Conservation (phyloP, 2,329 filamentous ascomycete species). For the Whalleya microplaca region DNA sequence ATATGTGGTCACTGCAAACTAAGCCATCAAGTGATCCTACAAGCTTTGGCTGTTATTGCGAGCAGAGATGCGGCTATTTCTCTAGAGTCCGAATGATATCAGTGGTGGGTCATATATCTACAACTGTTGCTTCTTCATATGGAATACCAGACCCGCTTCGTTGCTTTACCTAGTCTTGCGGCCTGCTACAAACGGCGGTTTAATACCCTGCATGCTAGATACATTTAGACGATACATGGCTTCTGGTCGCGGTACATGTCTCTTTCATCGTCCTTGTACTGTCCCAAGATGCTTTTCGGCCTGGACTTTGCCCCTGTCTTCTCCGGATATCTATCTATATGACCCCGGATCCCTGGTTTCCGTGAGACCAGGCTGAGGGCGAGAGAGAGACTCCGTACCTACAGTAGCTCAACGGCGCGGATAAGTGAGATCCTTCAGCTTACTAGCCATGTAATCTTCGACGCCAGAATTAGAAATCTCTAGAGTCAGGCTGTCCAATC, state of each 20-base stretch:
- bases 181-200: not conserved
- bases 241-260: not conserved
- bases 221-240: not conserved
- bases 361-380: too few relatives aligned
- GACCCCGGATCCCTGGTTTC: too few relatives aligned
- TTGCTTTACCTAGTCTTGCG: not conserved
- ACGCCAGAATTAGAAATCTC: too few relatives aligned
- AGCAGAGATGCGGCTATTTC: not conserved
- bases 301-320: not conserved
- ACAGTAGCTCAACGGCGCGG: too few relatives aligned
- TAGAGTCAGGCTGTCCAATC: not conserved
- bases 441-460: too few relatives aligned
- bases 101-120: not conserved
- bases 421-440: too few relatives aligned
- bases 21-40: not conserved
- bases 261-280: not conserved
- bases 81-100: not conserved
- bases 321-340: not conserved
- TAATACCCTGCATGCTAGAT: not conserved
- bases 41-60: not conserved
- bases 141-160: not conserved
- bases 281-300: not conserved
- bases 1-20: not conserved
- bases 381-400: too few relatives aligned
- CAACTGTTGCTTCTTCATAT: not conserved